Evolutionary conservation across 1,284 basidiomycete species (phyloP).

Genomic region (Ustilago loliicola): DNA sequence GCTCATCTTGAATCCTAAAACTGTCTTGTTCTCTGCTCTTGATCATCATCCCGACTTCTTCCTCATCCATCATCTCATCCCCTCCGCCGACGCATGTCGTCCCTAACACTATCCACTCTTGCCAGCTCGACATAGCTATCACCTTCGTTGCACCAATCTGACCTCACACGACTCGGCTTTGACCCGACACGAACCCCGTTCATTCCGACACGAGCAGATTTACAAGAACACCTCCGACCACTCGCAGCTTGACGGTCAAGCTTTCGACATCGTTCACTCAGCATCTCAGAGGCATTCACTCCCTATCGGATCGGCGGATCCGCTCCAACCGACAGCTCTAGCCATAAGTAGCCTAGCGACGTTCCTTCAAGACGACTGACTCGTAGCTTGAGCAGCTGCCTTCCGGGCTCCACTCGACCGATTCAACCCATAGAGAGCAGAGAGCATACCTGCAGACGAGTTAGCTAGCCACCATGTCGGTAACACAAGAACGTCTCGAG

Average conservation of each 20-base stretch:
- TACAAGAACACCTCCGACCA: background rate
- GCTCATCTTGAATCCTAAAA: background rate
- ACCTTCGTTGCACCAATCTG: background rate
- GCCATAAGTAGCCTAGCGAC: no score
- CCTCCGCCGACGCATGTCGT: background rate
- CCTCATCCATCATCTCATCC: background rate
- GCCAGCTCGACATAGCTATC: background rate
- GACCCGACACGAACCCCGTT: background rate
- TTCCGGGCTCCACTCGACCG: background rate
- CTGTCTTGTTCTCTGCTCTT: background rate
- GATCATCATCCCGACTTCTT: background rate
- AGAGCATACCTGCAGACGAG: no score
- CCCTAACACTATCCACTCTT: background rate
- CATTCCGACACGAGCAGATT: background rate
- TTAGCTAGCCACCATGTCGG: constrained; percentile 17
- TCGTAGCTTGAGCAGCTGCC: background rate
- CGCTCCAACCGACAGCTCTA: constrained; percentile 3
- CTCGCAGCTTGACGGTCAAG: background rate
- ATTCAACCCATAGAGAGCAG: no score
- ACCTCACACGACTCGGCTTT: background rate
- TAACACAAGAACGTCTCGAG: constrained; percentile 17
- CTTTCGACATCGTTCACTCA: background rate
- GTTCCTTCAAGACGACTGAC: no score
- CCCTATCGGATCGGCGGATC: background rate
- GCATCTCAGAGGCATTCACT: background rate